Base-by-base conservation (phyloP, 345 rosid genomes). In the Corchorus capsularis region DNA sequence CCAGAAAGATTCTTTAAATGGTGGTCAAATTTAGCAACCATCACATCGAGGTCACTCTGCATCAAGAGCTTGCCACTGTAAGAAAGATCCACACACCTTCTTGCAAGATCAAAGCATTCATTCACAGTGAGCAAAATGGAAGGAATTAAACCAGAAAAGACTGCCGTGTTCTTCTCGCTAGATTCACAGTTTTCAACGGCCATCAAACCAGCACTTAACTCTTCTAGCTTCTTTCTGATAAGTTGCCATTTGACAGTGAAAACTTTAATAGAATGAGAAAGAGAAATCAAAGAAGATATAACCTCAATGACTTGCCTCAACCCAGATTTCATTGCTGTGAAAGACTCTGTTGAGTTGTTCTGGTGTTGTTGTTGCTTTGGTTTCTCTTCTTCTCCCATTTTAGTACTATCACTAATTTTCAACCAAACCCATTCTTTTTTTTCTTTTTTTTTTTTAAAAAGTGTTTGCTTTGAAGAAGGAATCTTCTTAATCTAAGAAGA, bases 11-110 rank as follows among this genome's bases (percentile, higher is more conserved):
- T 83, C 83, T 85, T 88, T 39, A 86, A 75, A 45, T 89, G 91
- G 0, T 60, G 64, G 57, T 90, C 95, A 52, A 93, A 82, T 73
- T 82, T 96, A 0, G 88, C 78, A 0, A 88, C 85, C 64, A 92
- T 66, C 4, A 89, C 83, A 78, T 96, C 98, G 71, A 96, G 82
- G 83, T 93, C 94, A 72, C 98, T 93, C 85, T 96, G 98, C 99
- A 96, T 96, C 87, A 93, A 80, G 17, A 96, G 96, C 93, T 93
- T 93, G 19, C 99, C 99, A 66, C 88, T 85, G 87, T 83, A 93
- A 7, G 93, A 85, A 70, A 89, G 84, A 84, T 90, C 90, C 72
- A 89, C 79, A 72, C 99, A 96, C 16, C 88, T 81, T 60, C 89
- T 81, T 8, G 94, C 98, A 55, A 92, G 94, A 82, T 86, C 91